These are phyloP conservation scores for Aspergillus hancockii DNA, from an alignment of 495 filamentous ascomycete genomes.

Conservation along the genomic window DNA sequence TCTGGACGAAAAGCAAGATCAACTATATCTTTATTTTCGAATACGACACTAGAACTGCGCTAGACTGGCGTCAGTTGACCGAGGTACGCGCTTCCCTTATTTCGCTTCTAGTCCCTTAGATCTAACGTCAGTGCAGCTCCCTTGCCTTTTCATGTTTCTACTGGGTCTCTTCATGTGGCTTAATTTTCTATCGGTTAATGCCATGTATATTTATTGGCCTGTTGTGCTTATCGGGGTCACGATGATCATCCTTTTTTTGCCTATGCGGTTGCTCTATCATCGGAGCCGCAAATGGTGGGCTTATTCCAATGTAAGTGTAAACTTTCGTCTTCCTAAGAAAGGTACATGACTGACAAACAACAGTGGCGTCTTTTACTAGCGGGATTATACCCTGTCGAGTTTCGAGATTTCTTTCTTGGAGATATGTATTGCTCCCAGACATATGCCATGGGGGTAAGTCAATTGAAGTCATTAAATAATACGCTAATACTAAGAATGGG, in stretches of 20 bases:
- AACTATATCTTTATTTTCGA: constrained; percentile 98
- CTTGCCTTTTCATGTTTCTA: constrained; percentile 73
- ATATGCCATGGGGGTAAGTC: constrained; percentile 81
- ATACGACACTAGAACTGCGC: constrained; percentile 78
- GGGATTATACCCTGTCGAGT: constrained; percentile 90
- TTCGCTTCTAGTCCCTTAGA: constrained; percentile 1
- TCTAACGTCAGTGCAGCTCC: constrained; percentile 51
- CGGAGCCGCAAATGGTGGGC: constrained; percentile 78
- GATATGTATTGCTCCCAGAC: constrained; percentile 97
- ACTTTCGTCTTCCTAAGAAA: background rate
- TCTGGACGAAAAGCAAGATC: constrained; percentile 82
- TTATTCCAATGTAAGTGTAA: constrained; percentile 73
- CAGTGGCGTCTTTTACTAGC: constrained; percentile 84
- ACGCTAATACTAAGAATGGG: constrained; percentile 23
- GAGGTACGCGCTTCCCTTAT: constrained; percentile 48
- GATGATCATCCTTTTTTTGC: constrained; percentile 69
- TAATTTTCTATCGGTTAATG: constrained; percentile 73
- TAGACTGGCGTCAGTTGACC: constrained; percentile 88
- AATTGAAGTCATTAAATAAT: background rate
- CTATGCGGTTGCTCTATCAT: constrained; percentile 71
- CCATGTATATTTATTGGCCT: constrained; percentile 84
- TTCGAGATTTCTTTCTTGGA: constrained; percentile 94
- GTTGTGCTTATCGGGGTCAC: constrained; percentile 74
- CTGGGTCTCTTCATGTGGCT: constrained; percentile 81
- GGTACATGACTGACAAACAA: constrained; percentile 22